A percentile compares a stretch with the other conserved stretches of the same genome.
Conservation (phyloP, 1,139 yeast genomes). For the Kluyveromyces sp. region DNA sequence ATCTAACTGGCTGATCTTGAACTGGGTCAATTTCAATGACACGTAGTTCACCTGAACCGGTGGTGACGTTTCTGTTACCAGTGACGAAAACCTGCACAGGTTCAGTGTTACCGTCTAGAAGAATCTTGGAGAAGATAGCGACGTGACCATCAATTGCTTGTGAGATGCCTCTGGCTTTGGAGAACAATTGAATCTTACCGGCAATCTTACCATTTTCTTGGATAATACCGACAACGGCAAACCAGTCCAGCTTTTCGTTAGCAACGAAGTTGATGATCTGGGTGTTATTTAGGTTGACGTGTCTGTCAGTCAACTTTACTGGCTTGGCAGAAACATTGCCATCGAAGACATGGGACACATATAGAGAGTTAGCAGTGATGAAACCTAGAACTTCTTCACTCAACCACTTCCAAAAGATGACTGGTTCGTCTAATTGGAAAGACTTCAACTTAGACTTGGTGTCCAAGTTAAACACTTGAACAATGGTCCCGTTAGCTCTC, state of each 20-base stretch:
- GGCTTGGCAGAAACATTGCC: conserved; percentile 74
- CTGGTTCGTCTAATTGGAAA: conserved; percentile 79
- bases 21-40: conserved; percentile 92
- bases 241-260: conserved; percentile 81
- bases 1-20: conserved; percentile 63
- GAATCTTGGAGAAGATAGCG: conserved; percentile 73
- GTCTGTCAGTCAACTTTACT: conserved; percentile 71
- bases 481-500: conserved; percentile 92
- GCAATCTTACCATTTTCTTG: conserved; percentile 93
- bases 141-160: conserved; percentile 99
- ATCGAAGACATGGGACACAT: conserved; percentile 78
- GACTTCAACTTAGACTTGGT: conserved; percentile 86
- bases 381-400: conserved; percentile 67
- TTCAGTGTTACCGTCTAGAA: conserved; percentile 56
- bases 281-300: conserved; percentile 65
- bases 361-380: conserved; percentile 69
- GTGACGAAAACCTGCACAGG: conserved; percentile 86
- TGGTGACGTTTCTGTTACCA: conserved; percentile 73
- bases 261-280: conserved; percentile 90
- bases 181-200: conserved; percentile 90
- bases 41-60: conserved; percentile 80
- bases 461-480: conserved; percentile 87
- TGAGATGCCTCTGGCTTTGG: conserved; percentile 81
- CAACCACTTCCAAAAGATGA: conserved; percentile 95
- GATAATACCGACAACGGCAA: conserved; percentile 89